These are phyloP conservation scores for Phylloporus rhodoxanthus DNA, from an alignment of 768 basidiomycete genomes.

Conservation along the genomic window DNA sequence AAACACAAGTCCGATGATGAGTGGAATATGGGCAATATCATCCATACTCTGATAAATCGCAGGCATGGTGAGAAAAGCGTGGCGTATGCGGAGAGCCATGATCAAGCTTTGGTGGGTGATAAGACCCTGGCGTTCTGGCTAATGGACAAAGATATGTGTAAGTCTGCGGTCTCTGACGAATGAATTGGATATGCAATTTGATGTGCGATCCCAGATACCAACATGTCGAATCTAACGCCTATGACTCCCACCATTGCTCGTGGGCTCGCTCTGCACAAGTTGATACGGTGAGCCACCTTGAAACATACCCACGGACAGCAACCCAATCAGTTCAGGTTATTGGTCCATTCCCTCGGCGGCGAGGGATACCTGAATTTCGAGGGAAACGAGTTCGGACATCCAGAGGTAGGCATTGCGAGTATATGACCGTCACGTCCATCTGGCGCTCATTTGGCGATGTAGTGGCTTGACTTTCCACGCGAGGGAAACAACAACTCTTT, in stretches of 20 bases:
- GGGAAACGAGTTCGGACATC: constrained; percentile 98
- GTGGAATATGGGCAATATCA: constrained; percentile 86
- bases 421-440: not conserved
- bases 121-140: constrained; percentile 99
- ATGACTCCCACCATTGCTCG: constrained; percentile 83
- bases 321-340: constrained; percentile 45
- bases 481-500: constrained; percentile 94
- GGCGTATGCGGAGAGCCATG: constrained; percentile 92
- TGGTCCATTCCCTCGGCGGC: constrained; percentile 90
- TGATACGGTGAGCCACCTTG: constrained; percentile 69
- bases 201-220: constrained; percentile 53
- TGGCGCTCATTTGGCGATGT: not conserved
- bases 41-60: constrained; percentile 85
- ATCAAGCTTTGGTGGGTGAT: constrained; percentile 97
- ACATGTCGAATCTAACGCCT: constrained; percentile 85
- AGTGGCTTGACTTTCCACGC: constrained; percentile 99
- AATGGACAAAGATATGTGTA: constrained; percentile 99
- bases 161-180: constrained; percentile 20
- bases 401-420: constrained; percentile 54
- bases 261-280: constrained; percentile 91
- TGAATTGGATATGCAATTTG: not conserved
- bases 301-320: not conserved
- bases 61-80: constrained; percentile 87
- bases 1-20: constrained; percentile 84
- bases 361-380: constrained; percentile 98